phyloP scores from a whole-genome alignment of 1,139 yeast genomes.

The Yamadazyma pseudoaaseri region DNA sequence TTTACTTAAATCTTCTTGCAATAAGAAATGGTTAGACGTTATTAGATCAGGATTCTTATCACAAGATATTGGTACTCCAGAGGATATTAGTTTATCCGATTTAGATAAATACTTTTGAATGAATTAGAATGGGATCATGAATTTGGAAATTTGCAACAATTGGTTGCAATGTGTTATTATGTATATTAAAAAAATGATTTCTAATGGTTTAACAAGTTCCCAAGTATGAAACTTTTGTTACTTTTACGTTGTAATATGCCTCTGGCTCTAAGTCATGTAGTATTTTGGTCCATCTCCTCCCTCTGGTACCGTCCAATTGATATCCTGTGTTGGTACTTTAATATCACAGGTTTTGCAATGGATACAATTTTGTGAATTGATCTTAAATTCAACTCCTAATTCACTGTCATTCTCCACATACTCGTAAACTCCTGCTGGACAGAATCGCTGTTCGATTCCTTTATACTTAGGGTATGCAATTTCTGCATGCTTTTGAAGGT shows the following conservation, averaged over 20 bases:
- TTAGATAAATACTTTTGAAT: slow-evolving; percentile 57
- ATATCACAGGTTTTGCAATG: slow-evolving; percentile 98
- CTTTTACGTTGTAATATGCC: too few species aligned
- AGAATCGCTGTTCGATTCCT: slow-evolving; percentile 88
- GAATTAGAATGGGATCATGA: background rate
- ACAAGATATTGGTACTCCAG: slow-evolving; percentile 76
- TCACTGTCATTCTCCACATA: slow-evolving; percentile 69
- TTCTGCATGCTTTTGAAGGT: slow-evolving; percentile 64
- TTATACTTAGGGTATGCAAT: slow-evolving; percentile 69
- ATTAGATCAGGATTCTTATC: slow-evolving; percentile 72
- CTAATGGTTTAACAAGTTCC: slow-evolving; percentile 7
- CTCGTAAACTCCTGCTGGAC: slow-evolving; percentile 99
- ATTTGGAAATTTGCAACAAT: slow-evolving; percentile 2
- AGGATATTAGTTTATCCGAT: slow-evolving; percentile 70
- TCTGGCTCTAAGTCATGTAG: slow-evolving; percentile 65
- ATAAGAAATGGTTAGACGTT: slow-evolving; percentile 66
- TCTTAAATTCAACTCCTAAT: slow-evolving; percentile 79
- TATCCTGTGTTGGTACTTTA: slow-evolving; percentile 92
- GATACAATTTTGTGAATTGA: slow-evolving; percentile 93
- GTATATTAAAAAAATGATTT: slow-evolving; percentile 11
- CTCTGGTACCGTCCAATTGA: slow-evolving; percentile 93
- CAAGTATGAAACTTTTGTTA: too few species aligned
- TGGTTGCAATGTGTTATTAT: slow-evolving; percentile 9
- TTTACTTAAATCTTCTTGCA: slow-evolving; percentile 15
- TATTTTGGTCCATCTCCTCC: slow-evolving; percentile 99